Conservation (phyloP, 345 rosid genomes). For the Corchorus olitorius region DNA sequence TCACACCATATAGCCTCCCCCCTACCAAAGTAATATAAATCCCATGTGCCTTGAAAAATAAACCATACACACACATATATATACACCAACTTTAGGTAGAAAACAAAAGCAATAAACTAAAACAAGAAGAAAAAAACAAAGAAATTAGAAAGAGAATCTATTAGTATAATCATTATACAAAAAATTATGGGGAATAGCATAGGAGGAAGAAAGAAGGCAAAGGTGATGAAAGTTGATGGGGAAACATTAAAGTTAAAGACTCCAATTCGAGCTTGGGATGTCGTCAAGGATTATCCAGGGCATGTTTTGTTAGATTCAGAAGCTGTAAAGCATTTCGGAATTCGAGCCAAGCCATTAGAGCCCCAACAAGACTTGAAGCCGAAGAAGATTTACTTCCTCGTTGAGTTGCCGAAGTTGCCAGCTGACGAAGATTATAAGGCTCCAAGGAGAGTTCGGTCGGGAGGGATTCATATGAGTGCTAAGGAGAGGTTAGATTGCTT, state of each 20-base stretch:
- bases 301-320: conserved; percentile 76
- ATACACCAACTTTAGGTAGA: no score
- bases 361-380: conserved; percentile 61
- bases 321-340: conserved; percentile 73
- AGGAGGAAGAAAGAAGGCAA: conserved; percentile 54
- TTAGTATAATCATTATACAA: not conserved
- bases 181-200: conserved; percentile 69
- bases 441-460: conserved; percentile 76
- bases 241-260: conserved; percentile 73
- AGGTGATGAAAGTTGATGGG: conserved; percentile 86
- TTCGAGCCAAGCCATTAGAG: conserved; percentile 76
- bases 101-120: not conserved
- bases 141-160: not conserved
- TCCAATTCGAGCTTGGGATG: conserved; percentile 62
- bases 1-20: conserved; percentile 11
- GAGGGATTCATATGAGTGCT: conserved; percentile 73
- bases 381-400: conserved; percentile 68
- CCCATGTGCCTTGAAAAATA: not conserved
- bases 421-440: conserved; percentile 27
- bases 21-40: not conserved
- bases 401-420: conserved; percentile 63
- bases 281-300: conserved; percentile 68
- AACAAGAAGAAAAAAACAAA: no score
- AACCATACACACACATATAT: not conserved
- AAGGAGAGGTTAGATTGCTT: conserved; percentile 84